These are phyloP conservation scores for Sporothrix luriei DNA, from an alignment of 2,329 filamentous ascomycete species.

Conservation along the genomic window DNA sequence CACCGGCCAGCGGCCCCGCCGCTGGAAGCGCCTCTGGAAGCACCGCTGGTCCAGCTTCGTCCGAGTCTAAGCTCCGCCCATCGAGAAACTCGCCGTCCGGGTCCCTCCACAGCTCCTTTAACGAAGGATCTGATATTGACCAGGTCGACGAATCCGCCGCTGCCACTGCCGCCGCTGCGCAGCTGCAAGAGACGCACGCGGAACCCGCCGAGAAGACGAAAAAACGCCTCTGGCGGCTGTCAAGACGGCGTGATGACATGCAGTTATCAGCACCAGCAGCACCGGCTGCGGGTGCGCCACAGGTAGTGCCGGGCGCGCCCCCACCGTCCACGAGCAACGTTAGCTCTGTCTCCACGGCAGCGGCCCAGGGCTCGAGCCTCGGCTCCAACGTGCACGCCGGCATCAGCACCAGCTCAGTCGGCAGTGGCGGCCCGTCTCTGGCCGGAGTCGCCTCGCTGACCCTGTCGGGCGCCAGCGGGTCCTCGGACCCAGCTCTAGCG, in stretches of 20 bases:
- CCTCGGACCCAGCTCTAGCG: conserved; percentile 50
- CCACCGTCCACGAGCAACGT: conserved; percentile 29
- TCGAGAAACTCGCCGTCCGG: conserved; percentile 69
- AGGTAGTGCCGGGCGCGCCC: neutral
- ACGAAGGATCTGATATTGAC: conserved; percentile 81
- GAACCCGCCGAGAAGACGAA: conserved; percentile 63
- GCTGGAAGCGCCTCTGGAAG: neutral
- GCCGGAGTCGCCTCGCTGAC: conserved; percentile 47
- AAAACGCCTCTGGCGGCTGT: conserved; percentile 72
- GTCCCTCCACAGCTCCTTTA: conserved; percentile 75
- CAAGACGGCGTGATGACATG: conserved; percentile 64
- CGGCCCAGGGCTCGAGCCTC: conserved; percentile 49
- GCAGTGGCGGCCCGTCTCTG: conserved; percentile 54
- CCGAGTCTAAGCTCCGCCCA: conserved; percentile 55
- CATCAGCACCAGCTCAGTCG: conserved; percentile 68
- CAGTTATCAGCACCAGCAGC: neutral
- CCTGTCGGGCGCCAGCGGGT: conserved; percentile 56
- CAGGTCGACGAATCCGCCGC: conserved; percentile 62
- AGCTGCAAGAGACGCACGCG: conserved; percentile 35
- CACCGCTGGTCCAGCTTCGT: neutral
- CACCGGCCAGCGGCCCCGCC: conserved; percentile 39
- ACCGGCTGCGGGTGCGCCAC: neutral
- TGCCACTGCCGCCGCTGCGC: conserved; percentile 36
- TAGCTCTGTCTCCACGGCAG: conserved; percentile 38
- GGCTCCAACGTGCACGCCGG: conserved; percentile 66